Evolutionary conservation across 768 basidiomycete genomes (phyloP), one percentile per base, ranked within the genome.

Genomic region (Boletales sp.): DNA sequence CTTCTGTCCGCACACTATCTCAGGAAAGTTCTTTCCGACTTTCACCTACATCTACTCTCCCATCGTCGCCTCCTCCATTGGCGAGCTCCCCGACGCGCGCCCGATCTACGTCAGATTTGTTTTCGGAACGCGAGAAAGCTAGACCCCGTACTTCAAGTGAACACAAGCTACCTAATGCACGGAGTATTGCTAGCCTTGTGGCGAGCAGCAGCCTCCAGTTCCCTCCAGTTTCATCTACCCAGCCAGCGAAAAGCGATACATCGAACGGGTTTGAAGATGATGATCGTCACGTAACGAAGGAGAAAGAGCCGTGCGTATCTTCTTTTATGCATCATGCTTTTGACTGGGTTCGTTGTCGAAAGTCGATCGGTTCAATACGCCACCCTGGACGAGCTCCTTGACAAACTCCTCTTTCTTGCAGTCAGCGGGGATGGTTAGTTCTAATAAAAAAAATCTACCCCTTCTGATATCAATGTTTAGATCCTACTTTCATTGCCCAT

Each of bases 391-490:
- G 87, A 90, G 57, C 71, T 93, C 36, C 70, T 93, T 36, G 87
- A 92, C 63, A 91, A 89, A 62, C 74, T 93, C 2, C 69, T 92
- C 10, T 92, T 92, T 63, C 71, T 92, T 63, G 80, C 86, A 40
- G 84, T 93, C 46, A 90, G 87, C 58, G 88, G 87, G 45, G 90
- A 92, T 64, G 90, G 90, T 91, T 56, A 71, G 64, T 31, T 47
- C 14, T 28, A 34, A 40, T 40, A 35, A 18, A 17, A 8, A 67
- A 56, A 21, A 32, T 33, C 33, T 13, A 46, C 47, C 12, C 28
- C 17, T 53, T 49, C 55, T 59, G 43, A 63, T 25, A 6, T 37
- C 31, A 48, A 30, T 48, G 43, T 51, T 9, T 48, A 93, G 90
- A 93, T 64, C 80, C 87, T 12, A 77, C 81, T 5, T 93, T 82